Evolutionary conservation across 2,329 filamentous ascomycete species (phyloP).

Genomic region (Leptographium procerum): DNA sequence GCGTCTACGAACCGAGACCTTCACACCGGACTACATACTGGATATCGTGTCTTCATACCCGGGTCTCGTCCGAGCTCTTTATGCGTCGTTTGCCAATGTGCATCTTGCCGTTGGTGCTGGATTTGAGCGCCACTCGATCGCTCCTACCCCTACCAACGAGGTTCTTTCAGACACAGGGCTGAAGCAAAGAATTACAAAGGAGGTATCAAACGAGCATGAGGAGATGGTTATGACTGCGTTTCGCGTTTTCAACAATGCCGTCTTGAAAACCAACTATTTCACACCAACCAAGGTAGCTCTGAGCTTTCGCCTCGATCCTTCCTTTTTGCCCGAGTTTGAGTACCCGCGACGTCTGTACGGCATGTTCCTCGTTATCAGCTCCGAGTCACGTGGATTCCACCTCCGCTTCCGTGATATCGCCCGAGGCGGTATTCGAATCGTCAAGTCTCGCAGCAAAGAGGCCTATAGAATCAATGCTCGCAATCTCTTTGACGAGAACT

Average conservation of each 20-base stretch:
- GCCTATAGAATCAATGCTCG: conserved; percentile 93
- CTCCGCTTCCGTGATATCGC: conserved; percentile 95
- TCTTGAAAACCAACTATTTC: conserved; percentile 95
- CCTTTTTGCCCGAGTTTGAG: conserved; percentile 80
- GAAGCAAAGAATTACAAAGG: conserved; percentile 65
- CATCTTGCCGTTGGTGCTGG: conserved; percentile 53
- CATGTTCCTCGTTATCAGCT: conserved; percentile 97
- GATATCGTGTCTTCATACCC: conserved; percentile 94
- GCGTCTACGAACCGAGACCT: conserved; percentile 87
- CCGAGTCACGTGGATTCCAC: conserved; percentile 94
- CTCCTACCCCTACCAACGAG: conserved; percentile 47
- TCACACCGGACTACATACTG: conserved; percentile 94
- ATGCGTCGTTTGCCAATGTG: conserved; percentile 80
- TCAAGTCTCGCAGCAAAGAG: conserved; percentile 94
- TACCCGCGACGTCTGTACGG: conserved; percentile 91
- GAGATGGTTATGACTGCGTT: conserved; percentile 97
- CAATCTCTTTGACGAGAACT: conserved; percentile 97
- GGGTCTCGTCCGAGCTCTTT: conserved; percentile 72
- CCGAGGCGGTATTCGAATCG: conserved; percentile 93
- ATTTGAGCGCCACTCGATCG: conserved; percentile 37
- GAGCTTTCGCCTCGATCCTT: conserved; percentile 85
- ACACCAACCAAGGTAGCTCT: conserved; percentile 97
- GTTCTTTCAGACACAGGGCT: conserved; percentile 66
- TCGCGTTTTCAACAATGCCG: conserved; percentile 83
- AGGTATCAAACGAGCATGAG: conserved; percentile 87